Conservation (phyloP, 495 filamentous ascomycete genomes). For the Talaromyces wortmannii region DNA sequence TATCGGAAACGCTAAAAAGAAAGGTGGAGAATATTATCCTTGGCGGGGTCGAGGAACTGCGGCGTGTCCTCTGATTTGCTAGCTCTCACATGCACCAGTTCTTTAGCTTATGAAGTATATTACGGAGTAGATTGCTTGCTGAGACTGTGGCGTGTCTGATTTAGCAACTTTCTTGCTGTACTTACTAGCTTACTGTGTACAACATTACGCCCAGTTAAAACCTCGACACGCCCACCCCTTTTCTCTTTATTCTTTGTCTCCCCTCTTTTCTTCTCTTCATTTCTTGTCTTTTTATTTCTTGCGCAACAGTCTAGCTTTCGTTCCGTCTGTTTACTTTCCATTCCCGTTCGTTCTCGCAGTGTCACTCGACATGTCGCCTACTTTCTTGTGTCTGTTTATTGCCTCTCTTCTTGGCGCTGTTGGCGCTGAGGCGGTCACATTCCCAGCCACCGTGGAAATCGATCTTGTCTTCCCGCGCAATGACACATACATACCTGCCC, state of each 20-base stretch:
- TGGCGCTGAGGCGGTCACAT: not conserved
- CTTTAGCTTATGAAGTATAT: not conserved
- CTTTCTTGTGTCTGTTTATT: not conserved
- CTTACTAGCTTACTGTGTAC: not conserved
- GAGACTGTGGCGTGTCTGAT: not conserved
- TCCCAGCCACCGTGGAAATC: constrained; percentile 16
- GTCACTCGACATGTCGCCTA: not conserved
- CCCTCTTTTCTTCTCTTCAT: not conserved
- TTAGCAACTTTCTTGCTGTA: not conserved
- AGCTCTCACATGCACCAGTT: not conserved
- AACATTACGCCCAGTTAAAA: not conserved
- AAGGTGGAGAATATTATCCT: not conserved
- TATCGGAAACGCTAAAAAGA: not conserved
- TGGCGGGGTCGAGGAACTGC: not conserved
- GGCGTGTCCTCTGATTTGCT: not conserved
- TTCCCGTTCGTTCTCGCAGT: not conserved
- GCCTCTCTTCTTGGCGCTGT: not conserved
- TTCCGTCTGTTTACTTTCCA: not conserved
- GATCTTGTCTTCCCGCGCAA: constrained; percentile 35
- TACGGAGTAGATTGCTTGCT: not conserved
- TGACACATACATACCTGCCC: constrained; percentile 27
- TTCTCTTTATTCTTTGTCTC: not conserved
- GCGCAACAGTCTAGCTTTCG: not conserved
- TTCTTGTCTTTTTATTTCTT: not conserved
- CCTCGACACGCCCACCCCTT: not conserved